Base-by-base conservation (phyloP, 306 rosid species). In the Medicago lupulina region DNA sequence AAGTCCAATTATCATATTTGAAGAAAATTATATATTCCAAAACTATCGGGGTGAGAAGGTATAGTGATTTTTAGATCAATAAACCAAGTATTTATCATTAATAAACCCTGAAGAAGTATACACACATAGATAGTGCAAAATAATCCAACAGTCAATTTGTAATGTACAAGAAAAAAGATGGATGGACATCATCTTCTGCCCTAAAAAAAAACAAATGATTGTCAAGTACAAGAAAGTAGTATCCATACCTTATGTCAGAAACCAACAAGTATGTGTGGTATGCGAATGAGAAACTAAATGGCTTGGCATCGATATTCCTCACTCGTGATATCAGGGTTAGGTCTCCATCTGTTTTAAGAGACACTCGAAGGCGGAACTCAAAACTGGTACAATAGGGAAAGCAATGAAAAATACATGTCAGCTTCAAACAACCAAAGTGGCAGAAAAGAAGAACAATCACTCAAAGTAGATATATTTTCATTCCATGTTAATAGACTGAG, bases 341-440 rank as follows among this genome's bases (percentile, higher is more conserved):
- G 80, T 83, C 88, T 82, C 95, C 96, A 39, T 86, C 83, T 7
- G 73, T 41, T 7, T 88, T 73, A 50, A 94, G 92, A 73, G 91
- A 79, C 77, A 90, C 94, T 82, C 95, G 87, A 31, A 94, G 93
- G 73, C 96, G 93, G 67, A 91, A 88, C 85, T 91, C 96, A 76
- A 91, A 94, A 74, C 98, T 94, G 88, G 58, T 58, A 78, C 54
- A 73, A 57, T 62, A 55, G 38, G 76, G 38, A 76, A 47, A 41
- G 60, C 23, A 78, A 19, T 43, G 18, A 51, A 18, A 40, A 74
- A 34, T 38, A 49, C 17, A 34, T 34, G 38, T 34, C 38, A 4
- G 38, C 38, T 34, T 34, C 38, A 34, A 34, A 34, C 38, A 34
- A 34, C 38, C 38, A 34, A 34, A 34, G 7, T 34, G 38, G 6